These are phyloP conservation scores for Amanita pallidorosea DNA, from an alignment of 768 basidiomycete genomes.

Conservation along the genomic window DNA sequence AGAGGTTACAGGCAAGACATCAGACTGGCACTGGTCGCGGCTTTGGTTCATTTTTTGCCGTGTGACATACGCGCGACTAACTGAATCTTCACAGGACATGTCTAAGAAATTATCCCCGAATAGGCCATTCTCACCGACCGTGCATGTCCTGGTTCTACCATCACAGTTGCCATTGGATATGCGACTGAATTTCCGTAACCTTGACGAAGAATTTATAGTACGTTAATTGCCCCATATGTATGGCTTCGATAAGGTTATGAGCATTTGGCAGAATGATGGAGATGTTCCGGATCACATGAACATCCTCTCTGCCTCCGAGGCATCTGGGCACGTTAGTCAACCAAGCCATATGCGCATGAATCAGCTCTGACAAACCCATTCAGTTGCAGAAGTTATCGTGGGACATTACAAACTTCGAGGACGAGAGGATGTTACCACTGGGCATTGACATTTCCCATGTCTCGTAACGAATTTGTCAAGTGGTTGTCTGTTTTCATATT, in stretches of 20 bases:
- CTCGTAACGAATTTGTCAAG: background rate
- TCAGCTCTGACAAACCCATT: conserved; percentile 10
- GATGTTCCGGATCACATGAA: conserved; percentile 73
- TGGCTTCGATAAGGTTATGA: background rate
- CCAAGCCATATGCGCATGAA: conserved; percentile 1
- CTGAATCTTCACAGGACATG: conserved; percentile 31
- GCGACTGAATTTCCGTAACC: conserved; percentile 50
- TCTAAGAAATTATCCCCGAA: conserved; percentile 36
- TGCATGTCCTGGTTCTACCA: conserved; percentile 67
- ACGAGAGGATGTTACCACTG: conserved; percentile 46
- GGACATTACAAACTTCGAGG: conserved; percentile 34
- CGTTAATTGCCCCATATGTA: conserved; percentile 14
- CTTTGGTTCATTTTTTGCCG: conserved; percentile 30
- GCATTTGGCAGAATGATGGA: conserved; percentile 31
- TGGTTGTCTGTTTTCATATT: no score
- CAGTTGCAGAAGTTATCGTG: conserved; percentile 47
- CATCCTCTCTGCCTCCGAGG: conserved; percentile 46
- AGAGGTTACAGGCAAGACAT: conserved; percentile 51
- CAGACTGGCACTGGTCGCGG: conserved; percentile 45
- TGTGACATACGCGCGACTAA: background rate
- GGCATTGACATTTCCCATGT: conserved; percentile 28
- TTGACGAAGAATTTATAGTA: conserved; percentile 56
- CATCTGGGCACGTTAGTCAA: conserved; percentile 45
- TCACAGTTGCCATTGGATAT: conserved; percentile 68
- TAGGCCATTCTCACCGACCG: conserved; percentile 61